Evolutionary conservation across 768 basidiomycete genomes (phyloP), one percentile per base, ranked within the genome.

Genomic region (Chalciporus sphaerocephalus): DNA sequence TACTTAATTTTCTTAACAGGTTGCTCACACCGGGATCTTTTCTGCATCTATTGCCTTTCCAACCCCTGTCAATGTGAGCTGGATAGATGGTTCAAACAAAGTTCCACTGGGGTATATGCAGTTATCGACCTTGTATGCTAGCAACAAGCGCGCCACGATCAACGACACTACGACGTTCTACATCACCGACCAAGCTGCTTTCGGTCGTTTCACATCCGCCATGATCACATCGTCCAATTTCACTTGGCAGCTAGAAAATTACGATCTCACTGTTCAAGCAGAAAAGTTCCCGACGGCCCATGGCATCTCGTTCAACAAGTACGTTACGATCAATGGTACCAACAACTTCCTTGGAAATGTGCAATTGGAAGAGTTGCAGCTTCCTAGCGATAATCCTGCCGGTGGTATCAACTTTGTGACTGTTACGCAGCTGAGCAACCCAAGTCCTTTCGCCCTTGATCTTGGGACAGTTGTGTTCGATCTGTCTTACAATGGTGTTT

Each of bases 341-440:
- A 70, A 83, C 50, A 80, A 72, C 57, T 87, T 87, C 58, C 56
- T 71, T n/a, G 72, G 74, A 15, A 72, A 75, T 58, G 78, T 85
- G 33, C 45, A 60, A 17, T 66, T 88, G 17, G 61, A 71, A 43
- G 78, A 85, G 45, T 72, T 87, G 41, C 74, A 76, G 54, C 68
- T 89, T 11, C 85, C 86, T 0, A 76, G 78, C 35, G 84, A 87
- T 55, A 74, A 77, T 61, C 79, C 82, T 10, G 69, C 66, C 0
- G 83, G 83, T 40, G 86, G 86, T 18, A 83, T 89, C 51, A 65
- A 83, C 58, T 85, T 85, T 52, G 56, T 74, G 21, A 74, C 83
- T 15, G 68, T 75, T 13, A 86, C 78, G 1, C 58, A 69, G 33
- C 59, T 87, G 39, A 71, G 57, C 25, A 86, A 86, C 56, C 68